phyloP scores from a whole-genome alignment of 331 rosid genomes.

The Quercus tomentella region DNA sequence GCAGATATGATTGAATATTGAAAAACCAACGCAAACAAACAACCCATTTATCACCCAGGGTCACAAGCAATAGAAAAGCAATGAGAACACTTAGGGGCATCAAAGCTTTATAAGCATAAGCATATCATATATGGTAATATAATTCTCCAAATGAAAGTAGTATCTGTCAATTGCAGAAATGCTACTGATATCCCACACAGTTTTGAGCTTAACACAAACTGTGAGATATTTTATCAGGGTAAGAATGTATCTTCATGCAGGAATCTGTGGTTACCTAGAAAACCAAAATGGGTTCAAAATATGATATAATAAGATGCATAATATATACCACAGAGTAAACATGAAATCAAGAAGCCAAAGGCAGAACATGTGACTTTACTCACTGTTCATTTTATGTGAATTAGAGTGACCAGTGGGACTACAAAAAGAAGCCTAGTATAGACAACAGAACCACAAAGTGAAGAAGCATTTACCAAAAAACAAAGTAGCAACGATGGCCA shows the following conservation, averaged over 20 bases:
- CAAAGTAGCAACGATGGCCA: neutral
- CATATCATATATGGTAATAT: neutral
- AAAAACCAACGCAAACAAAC: neutral
- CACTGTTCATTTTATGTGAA: neutral
- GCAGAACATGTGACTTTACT: neutral
- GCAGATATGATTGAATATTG: neutral
- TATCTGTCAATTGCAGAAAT: neutral
- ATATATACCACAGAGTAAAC: neutral
- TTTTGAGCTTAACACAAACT: neutral
- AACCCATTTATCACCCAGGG: neutral
- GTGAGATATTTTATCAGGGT: neutral
- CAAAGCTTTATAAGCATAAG: neutral
- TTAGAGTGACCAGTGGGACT: neutral
- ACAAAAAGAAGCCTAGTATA: neutral
- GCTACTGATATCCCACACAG: neutral
- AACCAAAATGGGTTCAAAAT: neutral
- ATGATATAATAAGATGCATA: neutral
- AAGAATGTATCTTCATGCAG: neutral
- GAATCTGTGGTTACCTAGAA: neutral
- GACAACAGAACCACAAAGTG: neutral
- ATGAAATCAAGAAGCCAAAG: neutral
- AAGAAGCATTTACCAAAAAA: neutral
- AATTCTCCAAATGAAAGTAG: neutral
- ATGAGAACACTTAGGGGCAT: neutral
- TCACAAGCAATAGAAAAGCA: neutral